Base-by-base conservation (phyloP, 305 asterid genomes). In the Nicotiana rustica region DNA sequence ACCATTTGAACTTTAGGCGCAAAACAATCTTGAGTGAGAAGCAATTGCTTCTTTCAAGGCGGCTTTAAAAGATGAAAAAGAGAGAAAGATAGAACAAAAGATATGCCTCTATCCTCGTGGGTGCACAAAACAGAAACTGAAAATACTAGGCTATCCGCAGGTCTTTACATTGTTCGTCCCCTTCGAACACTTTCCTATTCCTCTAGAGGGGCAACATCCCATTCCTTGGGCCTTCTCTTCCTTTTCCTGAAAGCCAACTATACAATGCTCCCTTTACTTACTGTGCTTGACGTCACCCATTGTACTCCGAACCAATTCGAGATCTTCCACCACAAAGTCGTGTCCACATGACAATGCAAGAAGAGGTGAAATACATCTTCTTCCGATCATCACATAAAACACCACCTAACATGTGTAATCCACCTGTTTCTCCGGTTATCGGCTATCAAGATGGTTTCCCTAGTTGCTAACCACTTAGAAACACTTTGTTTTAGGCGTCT, bases 61-160 rank as follows among this genome's bases (percentile, higher is more conserved):
- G 17, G 56, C n/a, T 25, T 76, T 76, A 15, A 52, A 76, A 76
- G 31, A 31, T 10, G 80, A 76, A 19, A 73, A 25, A 19, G 31
- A 29, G 47, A 52, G 65, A 25, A 52, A 29, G 38, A 17, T 47
- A 71, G 38, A 71, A 6, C 41, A 71, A 71, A 18, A 47, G 3
- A 71, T 71, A 44, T 71, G 78, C 61, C 61, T 44, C 78, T 71
- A 47, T 21, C 14, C 79, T 73, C 25, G 13, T 14, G 62, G 78
- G 38, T 21, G 38, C 78, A 47, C 25, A 29, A 19, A 73, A 73
- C 49, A 73, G 15, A 47, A 69, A 69, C 59, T 69, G 18, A 18
- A 41, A 21, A 21, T 36, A 47, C 38, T 3, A 56, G 61, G 38
- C 61, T 47, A 5, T 71, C 61, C 38, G 21, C 61, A 71, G 61